A percentile compares a stretch with the other conserved stretches of the same genome.
Evolutionary conservation across 768 basidiomycete genomes (phyloP).

Genomic region (Boletus subcaerulescens): DNA sequence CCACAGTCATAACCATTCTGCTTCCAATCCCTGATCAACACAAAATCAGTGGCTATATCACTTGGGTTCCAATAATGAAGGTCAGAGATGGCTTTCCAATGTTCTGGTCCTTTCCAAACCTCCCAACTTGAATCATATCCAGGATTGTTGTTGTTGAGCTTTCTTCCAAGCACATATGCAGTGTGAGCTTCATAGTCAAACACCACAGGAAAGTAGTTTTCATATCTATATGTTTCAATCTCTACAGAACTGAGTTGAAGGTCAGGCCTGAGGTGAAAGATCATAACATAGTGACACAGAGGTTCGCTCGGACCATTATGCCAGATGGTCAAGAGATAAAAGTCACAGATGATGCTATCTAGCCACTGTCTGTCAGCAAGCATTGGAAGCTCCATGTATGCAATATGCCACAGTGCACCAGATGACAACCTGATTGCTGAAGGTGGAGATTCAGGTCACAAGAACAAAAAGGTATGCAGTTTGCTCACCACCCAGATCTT

Average conservation of each 20-base stretch:
- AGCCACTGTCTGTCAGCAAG: neutral
- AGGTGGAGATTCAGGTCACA: no score
- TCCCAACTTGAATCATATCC: neutral
- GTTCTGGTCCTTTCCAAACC: neutral
- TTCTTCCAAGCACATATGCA: neutral
- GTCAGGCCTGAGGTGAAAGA: neutral
- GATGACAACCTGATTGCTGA: neutral
- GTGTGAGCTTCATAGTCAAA: neutral
- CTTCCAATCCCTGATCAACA: neutral
- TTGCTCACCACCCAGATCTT: no score
- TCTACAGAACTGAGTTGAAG: no score
- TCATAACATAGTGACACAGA: neutral
- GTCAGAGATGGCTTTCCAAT: neutral
- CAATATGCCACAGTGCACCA: neutral
- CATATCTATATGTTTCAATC: no score
- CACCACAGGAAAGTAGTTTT: neutral
- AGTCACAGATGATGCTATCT: neutral
- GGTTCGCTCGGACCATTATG: neutral
- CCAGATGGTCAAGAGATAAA: slow-evolving; percentile 3
- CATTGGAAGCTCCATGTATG: neutral
- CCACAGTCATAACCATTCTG: slow-evolving; percentile 10
- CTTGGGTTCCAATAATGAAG: neutral
- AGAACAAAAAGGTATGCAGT: no score
- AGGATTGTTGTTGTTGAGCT: neutral
- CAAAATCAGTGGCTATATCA: neutral